Evolutionary conservation across 202 grass and related monocot species (phyloP).

Genomic region (Dendrocalamus latiflorus): DNA sequence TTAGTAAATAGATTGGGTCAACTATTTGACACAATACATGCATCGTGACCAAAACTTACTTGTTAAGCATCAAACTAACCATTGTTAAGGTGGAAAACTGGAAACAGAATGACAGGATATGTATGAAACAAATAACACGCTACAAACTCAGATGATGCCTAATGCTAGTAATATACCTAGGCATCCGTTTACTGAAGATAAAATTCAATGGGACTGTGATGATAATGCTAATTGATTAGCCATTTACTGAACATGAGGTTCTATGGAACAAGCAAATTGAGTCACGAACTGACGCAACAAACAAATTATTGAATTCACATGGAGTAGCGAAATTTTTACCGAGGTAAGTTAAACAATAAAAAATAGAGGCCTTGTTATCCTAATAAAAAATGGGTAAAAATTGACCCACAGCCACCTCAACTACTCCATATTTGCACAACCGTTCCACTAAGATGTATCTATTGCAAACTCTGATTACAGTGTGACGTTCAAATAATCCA

Average conservation of each 20-base stretch:
- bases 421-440: neutral
- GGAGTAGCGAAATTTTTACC: neutral
- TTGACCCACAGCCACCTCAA: neutral
- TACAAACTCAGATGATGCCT: neutral
- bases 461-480: neutral
- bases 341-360: neutral
- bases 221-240: neutral
- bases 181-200: too few relatives aligned
- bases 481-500: neutral
- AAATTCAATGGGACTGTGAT: neutral
- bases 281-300: neutral
- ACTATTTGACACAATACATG: neutral
- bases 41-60: neutral
- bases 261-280: neutral
- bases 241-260: neutral
- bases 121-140: neutral
- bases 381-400: neutral
- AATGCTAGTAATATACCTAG: too few relatives aligned
- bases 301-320: neutral
- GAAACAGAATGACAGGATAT: neutral
- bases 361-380: neutral
- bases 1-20: neutral
- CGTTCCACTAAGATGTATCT: neutral
- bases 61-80: neutral
- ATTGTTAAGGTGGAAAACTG: neutral